A percentile compares a stretch with the other conserved stretches of the same genome.
phyloP scores from a whole-genome alignment of 1,284 basidiomycete species.

The Schizopora paradoxa region DNA sequence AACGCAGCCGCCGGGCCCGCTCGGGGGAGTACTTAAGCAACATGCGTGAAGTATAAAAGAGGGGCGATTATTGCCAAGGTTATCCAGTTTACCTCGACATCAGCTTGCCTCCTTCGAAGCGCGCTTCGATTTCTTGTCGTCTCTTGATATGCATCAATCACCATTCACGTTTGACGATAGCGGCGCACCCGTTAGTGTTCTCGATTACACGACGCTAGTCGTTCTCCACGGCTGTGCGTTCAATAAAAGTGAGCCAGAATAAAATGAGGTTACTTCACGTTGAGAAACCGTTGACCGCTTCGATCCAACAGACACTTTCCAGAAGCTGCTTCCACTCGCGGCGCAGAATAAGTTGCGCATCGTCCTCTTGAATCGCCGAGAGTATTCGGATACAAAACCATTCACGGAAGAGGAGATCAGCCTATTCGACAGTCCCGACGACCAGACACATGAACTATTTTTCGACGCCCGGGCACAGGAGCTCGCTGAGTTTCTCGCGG shows the following conservation, averaged over 20 bases:
- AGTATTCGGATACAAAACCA: conserved; percentile 22
- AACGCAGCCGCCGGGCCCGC: no score
- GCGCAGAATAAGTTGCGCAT: conserved; percentile 19
- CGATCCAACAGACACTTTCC: conserved; percentile 19
- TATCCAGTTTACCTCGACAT: no score
- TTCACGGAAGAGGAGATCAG: conserved; percentile 18
- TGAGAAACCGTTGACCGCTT: not conserved
- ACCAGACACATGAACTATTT: conserved; percentile 5
- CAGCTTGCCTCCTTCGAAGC: no score
- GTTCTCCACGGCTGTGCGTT: conserved; percentile 22
- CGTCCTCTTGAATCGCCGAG: conserved; percentile 22
- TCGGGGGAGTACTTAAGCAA: no score
- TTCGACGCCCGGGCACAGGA: conserved; percentile 24
- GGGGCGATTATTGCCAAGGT: no score
- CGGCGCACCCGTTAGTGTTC: conserved; percentile 4
- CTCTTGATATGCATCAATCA: no score
- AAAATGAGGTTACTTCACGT: not conserved
- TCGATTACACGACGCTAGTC: conserved; percentile 22
- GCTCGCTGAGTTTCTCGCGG: conserved; percentile 26
- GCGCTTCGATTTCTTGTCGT: no score
- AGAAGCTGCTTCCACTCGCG: conserved; percentile 19
- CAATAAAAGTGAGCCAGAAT: conserved; percentile 19
- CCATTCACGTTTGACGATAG: conserved; percentile 10
- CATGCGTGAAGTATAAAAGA: no score
- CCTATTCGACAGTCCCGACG: not conserved